Conservation (phyloP, 1,284 basidiomycete genomes). For the Sparassis latifolia region DNA sequence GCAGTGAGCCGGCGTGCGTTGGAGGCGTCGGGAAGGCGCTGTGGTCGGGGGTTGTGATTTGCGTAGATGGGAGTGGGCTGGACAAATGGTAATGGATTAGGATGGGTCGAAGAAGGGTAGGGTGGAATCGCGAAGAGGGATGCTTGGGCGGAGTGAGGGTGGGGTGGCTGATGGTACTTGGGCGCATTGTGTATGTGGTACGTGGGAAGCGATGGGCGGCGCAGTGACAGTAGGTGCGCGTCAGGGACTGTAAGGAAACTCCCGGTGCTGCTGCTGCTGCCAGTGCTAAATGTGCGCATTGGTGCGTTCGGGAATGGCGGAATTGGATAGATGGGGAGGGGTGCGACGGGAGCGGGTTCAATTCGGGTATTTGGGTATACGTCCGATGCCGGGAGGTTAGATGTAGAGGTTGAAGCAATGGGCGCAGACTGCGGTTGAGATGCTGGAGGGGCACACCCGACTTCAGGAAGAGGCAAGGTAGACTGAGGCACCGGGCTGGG, state of each 20-base stretch:
- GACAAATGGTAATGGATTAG: too few relatives aligned
- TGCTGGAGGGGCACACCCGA: not conserved
- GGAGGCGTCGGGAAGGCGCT: conserved; percentile 29
- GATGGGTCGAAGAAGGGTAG: not conserved
- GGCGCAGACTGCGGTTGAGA: not conserved
- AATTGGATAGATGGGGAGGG: too few relatives aligned
- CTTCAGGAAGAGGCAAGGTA: too few relatives aligned
- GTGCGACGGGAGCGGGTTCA: not conserved
- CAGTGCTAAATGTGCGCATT: too few relatives aligned
- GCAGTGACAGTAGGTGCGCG: conserved; percentile 10
- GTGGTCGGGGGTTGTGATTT: too few relatives aligned
- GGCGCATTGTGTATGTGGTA: conserved; percentile 3
- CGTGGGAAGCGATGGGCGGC: conserved; percentile 12
- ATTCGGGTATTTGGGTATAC: not conserved
- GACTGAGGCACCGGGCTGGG: too few relatives aligned
- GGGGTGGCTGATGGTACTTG: conserved; percentile 4
- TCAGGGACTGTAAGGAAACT: conserved; percentile 5
- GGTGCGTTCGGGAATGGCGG: too few relatives aligned
- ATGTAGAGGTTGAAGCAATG: not conserved
- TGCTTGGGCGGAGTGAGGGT: conserved; percentile 30
- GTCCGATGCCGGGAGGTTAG: too few relatives aligned
- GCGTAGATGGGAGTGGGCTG: too few relatives aligned
- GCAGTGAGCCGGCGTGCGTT: conserved; percentile 16
- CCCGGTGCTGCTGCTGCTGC: not conserved
- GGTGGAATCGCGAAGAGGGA: not conserved